phyloP scores from a whole-genome alignment of 2,329 filamentous ascomycete genomes.

The Exophiala sp. region DNA sequence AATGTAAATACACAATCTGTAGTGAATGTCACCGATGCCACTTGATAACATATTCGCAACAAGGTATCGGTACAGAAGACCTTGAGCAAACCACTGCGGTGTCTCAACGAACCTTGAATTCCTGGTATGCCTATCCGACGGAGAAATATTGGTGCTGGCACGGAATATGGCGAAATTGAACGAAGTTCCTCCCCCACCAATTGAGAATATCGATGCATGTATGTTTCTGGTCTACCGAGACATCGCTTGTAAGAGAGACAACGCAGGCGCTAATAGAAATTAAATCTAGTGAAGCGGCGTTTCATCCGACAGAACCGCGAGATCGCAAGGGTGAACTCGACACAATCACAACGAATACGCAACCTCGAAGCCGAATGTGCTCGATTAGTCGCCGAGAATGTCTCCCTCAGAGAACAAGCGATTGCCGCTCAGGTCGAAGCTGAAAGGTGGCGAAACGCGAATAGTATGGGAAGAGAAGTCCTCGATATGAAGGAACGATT shows the following conservation, averaged over 20 bases:
- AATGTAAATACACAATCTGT: too few relatives aligned
- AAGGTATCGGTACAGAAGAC: conserved; percentile 4
- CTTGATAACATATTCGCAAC: neutral
- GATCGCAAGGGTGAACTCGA: conserved; percentile 61
- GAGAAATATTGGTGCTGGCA: neutral
- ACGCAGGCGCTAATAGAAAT: too few relatives aligned
- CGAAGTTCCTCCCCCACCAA: conserved; percentile 39
- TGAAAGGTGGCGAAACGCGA: conserved; percentile 45
- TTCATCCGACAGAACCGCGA: conserved; percentile 66
- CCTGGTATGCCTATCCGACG: neutral
- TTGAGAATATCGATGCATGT: conserved; percentile 49
- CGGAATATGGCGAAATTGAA: conserved; percentile 48
- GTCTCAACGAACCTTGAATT: neutral
- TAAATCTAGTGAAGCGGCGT: conserved; percentile 53
- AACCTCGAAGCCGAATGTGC: conserved; percentile 61
- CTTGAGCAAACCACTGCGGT: neutral
- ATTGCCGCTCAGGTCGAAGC: conserved; percentile 55
- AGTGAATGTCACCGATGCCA: too few relatives aligned
- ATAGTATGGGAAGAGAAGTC: conserved; percentile 46
- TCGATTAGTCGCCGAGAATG: conserved; percentile 58
- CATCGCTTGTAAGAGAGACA: neutral
- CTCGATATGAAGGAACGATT: conserved; percentile 53
- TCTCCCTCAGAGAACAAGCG: conserved; percentile 57
- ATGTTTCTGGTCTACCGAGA: conserved; percentile 28
- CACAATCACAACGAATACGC: conserved; percentile 62